Base-by-base conservation (phyloP, 768 basidiomycete genomes). In the Calocybe gangraenosa region DNA sequence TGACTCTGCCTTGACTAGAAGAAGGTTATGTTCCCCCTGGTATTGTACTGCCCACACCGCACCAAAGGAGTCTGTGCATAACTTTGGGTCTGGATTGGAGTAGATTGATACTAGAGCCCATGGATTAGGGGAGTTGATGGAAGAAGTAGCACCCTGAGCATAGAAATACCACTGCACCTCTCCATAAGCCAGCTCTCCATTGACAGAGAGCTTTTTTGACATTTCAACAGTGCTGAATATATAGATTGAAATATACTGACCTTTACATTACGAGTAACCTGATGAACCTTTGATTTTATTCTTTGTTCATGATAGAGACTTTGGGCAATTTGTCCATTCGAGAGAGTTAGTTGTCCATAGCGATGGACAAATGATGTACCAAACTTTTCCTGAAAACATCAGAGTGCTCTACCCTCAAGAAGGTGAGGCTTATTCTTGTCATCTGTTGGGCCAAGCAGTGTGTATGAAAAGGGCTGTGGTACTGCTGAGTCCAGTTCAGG, bases 401-500 rank as follows among this genome's bases (percentile, higher is more conserved):
- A 5, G 11, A 28, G 25, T 28, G 25, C 11, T 11, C 11, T 5
- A 5, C 25, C 25, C 25, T 28, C 6, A 11, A 28, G 25, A 28
- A 28, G 25, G 11, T 28, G 25, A 11, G 25, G 25, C 11, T 5
- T 6, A 28, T 28, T 28, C 11, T 5, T 5, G 5, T 5, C 6
- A 28, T 28, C 25, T 6, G 25, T 28, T 28, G 25, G 25, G 5
- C 25, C 25, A 11, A 28, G 25, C 11, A 28, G 25, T 28, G 25
- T 28, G 25, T 28, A 11, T 28, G 25, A 28, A 11, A 28, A 11
- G 25, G 25, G n/a, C 37, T 40, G 28, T 30, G 46, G 44, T 3
- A 19, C n/a, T 1, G 21, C 37, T 28, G 17, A 17, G 8, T 45
- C 42, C 23, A 52, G 41, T 13, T 50, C 34, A 1, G 51, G 39